Evolutionary conservation across 306 rosid species (phyloP), one percentile per base, ranked within the genome.

Genomic region (Quercus ilex): DNA sequence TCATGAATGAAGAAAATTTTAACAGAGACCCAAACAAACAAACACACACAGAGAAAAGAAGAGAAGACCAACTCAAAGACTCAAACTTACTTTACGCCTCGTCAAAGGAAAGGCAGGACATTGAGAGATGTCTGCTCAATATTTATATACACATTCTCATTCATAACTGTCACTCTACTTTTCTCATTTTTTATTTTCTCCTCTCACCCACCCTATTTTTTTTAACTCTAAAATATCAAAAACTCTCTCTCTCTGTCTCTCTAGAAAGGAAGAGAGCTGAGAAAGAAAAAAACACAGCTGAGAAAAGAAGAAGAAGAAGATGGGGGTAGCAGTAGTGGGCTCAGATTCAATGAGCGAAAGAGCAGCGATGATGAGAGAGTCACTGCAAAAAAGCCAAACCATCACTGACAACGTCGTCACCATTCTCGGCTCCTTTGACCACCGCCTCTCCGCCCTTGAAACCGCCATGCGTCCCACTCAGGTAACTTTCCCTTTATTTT

Each of bases 391-490:
- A 75, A 95, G 99, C 86, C 97, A 95, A 58, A 91, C 92, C 25
- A 95, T 95, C 71, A 89, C 98, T 0, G 99, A 93, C 77, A 89
- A 85, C 76, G 99, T 95, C 5, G 99, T 95, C 64, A 52, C 99
- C 52, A 90, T 92, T 69, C 97, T 92, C 0, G 98, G 99, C 21
- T 95, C 98, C 84, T 95, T 95, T 56, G 99, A 95, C 77, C 97
- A 95, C 86, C 99, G 99, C 76, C 98, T 95, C 81, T 91, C 99
- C 3, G 97, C 94, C 76, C 98, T 95, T 26, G 99, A 95, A 82
- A 89, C 92, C 81, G 99, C 99, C 89, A 95, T 95, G 99, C 95
- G 99, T 23, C 99, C 99, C 9, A 95, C 99, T 83, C 99, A 95
- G 99, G 98, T 89, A 4, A 41, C 46, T 41, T 41, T 41, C 46